These are phyloP conservation scores for Phytophthora niederhauseri DNA, from an alignment of 352 stramenopile genomes.

Conservation along the genomic window DNA sequence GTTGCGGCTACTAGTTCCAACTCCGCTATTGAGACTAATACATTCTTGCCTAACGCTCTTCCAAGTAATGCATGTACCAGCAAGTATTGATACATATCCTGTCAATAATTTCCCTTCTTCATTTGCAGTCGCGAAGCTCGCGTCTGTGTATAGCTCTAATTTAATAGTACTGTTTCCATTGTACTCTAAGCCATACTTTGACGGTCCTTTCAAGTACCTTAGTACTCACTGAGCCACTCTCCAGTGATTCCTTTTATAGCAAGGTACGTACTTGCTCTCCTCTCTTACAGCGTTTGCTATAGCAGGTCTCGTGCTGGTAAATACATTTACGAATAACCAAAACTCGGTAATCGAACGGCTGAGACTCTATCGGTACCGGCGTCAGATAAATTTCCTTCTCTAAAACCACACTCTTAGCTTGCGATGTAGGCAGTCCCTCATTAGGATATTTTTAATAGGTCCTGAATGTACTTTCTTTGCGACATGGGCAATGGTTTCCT, in stretches of 20 bases:
- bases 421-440: not conserved
- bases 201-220: too few relatives aligned
- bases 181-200: too few relatives aligned
- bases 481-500: not conserved
- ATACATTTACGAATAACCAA: not conserved
- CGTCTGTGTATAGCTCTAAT: slow-evolving; percentile 13
- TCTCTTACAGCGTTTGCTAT: too few relatives aligned
- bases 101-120: slow-evolving; percentile 9
- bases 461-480: not conserved
- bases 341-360: too few relatives aligned
- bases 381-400: too few relatives aligned
- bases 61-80: slow-evolving; percentile 20
- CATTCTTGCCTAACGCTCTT: slow-evolving; percentile 13
- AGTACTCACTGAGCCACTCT: too few relatives aligned
- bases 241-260: too few relatives aligned
- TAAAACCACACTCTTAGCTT: too few relatives aligned
- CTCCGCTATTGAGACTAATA: slow-evolving; percentile 14
- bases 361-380: too few relatives aligned
- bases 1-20: slow-evolving; percentile 4
- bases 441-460: not conserved
- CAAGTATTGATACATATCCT: slow-evolving; percentile 11
- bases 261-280: too few relatives aligned
- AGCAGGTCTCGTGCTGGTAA: not conserved
- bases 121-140: slow-evolving; percentile 19
- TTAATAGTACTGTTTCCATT: not conserved